Evolutionary conservation across 2,329 filamentous ascomycete species (phyloP).

Genomic region (Penicillium capsulatum): DNA sequence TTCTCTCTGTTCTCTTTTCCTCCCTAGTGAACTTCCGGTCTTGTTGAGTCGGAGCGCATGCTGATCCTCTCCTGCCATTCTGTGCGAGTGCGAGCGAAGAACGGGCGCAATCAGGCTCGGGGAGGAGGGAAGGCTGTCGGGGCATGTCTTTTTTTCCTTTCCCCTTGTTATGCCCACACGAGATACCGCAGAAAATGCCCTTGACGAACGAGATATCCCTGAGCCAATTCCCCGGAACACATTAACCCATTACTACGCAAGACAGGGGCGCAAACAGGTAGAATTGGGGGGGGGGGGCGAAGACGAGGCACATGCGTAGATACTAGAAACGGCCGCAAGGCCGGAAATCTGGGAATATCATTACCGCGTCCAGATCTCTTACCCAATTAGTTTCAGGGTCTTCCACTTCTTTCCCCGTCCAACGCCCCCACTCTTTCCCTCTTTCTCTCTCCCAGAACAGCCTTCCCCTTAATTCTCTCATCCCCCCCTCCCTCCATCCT

Average conservation of each 20-base stretch:
- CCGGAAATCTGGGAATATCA: too few species aligned
- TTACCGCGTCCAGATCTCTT: too few species aligned
- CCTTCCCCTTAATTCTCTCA: slow-evolving; percentile 48
- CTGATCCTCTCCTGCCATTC: slow-evolving; percentile 8
- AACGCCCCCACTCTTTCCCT: too few species aligned
- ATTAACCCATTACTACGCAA: too few species aligned
- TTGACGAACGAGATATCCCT: slow-evolving; percentile 33
- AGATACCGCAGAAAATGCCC: slow-evolving; percentile 37
- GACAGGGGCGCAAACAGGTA: too few species aligned
- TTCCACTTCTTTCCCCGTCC: too few species aligned
- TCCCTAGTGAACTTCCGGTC: slow-evolving; percentile 16
- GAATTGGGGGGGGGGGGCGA: too few species aligned
- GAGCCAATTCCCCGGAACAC: too few species aligned
- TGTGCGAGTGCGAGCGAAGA: slow-evolving; percentile 7
- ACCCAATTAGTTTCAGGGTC: too few species aligned
- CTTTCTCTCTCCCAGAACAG: background rate
- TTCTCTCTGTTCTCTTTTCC: slow-evolving; percentile 14
- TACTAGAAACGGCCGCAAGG: too few species aligned
- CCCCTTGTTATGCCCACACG: slow-evolving; percentile 31
- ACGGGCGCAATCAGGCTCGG: slow-evolving; percentile 2
- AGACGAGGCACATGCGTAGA: too few species aligned
- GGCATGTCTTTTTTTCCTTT: slow-evolving; percentile 20
- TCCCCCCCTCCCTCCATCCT: slow-evolving; percentile 55
- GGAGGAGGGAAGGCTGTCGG: slow-evolving; percentile 16
- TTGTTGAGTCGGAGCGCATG: slow-evolving; percentile 4